These are phyloP conservation scores for Penicillium sp. DNA, from an alignment of 2,329 filamentous ascomycete species.

Conservation along the genomic window DNA sequence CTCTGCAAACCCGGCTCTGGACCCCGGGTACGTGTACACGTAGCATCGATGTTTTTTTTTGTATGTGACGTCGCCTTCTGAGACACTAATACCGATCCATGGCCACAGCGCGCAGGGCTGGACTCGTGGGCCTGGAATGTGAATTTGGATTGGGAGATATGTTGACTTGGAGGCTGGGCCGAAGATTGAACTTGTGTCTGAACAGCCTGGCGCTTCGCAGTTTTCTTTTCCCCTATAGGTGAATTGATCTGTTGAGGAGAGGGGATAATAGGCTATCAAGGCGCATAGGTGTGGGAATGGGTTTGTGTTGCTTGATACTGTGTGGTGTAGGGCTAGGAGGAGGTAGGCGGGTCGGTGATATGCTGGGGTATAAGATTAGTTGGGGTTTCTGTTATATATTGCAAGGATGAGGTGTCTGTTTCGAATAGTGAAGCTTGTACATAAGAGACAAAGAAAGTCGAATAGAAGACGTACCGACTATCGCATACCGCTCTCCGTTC, in stretches of 20 bases:
- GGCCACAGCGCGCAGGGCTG: slow-evolving; percentile 22
- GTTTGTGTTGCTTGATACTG: slow-evolving; percentile 49
- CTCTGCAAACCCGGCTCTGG: slow-evolving; percentile 65
- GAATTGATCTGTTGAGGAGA: slow-evolving; percentile 14
- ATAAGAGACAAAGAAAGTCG: neutral
- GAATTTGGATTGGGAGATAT: slow-evolving; percentile 53
- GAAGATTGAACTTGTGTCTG: slow-evolving; percentile 32
- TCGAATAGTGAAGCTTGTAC: neutral
- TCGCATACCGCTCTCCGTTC: slow-evolving; percentile 56
- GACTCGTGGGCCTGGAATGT: slow-evolving; percentile 48
- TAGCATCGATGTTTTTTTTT: slow-evolving; percentile 35
- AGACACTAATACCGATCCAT: slow-evolving; percentile 27
- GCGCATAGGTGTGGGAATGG: slow-evolving; percentile 58
- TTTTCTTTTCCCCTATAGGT: slow-evolving; percentile 9
- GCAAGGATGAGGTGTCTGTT: neutral
- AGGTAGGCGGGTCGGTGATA: slow-evolving; percentile 59
- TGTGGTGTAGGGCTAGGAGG: slow-evolving; percentile 49
- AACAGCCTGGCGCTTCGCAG: slow-evolving; percentile 37
- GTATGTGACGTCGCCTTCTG: slow-evolving; percentile 24
- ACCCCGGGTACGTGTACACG: slow-evolving; percentile 55
- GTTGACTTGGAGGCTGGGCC: slow-evolving; percentile 26
- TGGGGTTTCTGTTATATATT: neutral
- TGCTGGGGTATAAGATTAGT: slow-evolving; percentile 41
- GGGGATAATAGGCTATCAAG: slow-evolving; percentile 60
- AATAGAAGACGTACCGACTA: slow-evolving; percentile 52